Conservation (phyloP, 495 filamentous ascomycete species). For the Tuber borchii region DNA sequence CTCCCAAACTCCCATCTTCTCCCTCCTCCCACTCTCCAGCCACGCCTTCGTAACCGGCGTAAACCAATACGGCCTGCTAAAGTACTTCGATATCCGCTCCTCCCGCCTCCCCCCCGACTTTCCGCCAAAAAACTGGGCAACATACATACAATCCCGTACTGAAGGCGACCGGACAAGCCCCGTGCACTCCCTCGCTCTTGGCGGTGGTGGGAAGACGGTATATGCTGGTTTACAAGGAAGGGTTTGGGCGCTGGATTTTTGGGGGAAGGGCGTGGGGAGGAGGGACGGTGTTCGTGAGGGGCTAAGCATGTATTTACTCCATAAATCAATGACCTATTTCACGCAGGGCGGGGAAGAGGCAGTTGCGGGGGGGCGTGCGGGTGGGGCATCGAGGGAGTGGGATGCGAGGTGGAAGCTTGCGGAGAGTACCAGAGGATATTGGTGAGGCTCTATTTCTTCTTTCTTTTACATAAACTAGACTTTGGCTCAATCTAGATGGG, state of each 20-base stretch:
- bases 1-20: conserved; percentile 52
- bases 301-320: background rate
- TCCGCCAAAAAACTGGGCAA: conserved; percentile 24
- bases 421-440: background rate
- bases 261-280: background rate
- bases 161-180: conserved; percentile 1
- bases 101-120: background rate
- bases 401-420: background rate
- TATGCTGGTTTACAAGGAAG: conserved; percentile 28
- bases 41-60: conserved; percentile 56
- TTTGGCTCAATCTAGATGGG: background rate
- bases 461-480: background rate
- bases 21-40: conserved; percentile 52
- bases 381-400: background rate
- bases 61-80: conserved; percentile 53
- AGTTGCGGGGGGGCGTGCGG: background rate
- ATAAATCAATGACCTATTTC: background rate
- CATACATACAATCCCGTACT: conserved; percentile 18
- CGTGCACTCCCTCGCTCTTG: conserved; percentile 28
- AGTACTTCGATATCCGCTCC: conserved; percentile 58
- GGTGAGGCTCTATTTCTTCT: background rate
- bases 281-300: background rate
- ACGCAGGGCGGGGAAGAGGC: background rate
- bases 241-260: conserved; percentile 36
- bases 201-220: conserved; percentile 16